Evolutionary conservation across 2,329 filamentous ascomycete genomes (phyloP), one percentile per base, ranked within the genome.

Genomic region (Xylariaceae sp.): DNA sequence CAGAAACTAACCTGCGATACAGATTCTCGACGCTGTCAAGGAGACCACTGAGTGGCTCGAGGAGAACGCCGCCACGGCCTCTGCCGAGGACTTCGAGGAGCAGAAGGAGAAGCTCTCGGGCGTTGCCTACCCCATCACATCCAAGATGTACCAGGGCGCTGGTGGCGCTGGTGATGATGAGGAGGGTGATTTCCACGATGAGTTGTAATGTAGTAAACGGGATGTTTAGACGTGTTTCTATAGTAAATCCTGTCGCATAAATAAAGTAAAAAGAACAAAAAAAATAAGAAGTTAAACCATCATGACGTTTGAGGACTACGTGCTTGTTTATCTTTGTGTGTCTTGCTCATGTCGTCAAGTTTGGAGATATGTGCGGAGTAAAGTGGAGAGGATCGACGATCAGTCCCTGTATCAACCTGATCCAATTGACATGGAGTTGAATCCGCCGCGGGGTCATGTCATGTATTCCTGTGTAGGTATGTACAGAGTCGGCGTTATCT

Each of bases 71-170:
- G 86, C 88, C 67, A 88, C 88, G 55, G 94, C 94, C 65, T 85
- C 82, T 68, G 83, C 91, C 61, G 93, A 97, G 81, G 94, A 97
- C 82, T 97, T 97, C 71, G 92, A 97, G 78, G 94, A 99, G 86
- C 93, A 97, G 83, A 96, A 95, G 84, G 93, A 99, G 89, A 97
- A 97, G 85, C 85, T 99, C 68, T 95, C 90, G 71, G 89, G 89
- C 76, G 90, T 97, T 66, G 94, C 94, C 57, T 97, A 97, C 82
- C 94, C 94, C 68, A 99, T 99, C 80, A 99, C 94, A 71, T 96
- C 90, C 82, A 99, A 99, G 87, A 84, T 97, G 72, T 97, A 97
- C 82, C 80, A 82, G 71, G 86, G 84, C 69, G 76, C 73, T 56
- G 87, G 83, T 67, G 85, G 82, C 67, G 84, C 80, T 60, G 82